Percentiles rank a stretch among this genome's conserved stretches.
phyloP scores from a whole-genome alignment of 164 flowering plant genomes.

The Chloranthus sessilifolius region DNA sequence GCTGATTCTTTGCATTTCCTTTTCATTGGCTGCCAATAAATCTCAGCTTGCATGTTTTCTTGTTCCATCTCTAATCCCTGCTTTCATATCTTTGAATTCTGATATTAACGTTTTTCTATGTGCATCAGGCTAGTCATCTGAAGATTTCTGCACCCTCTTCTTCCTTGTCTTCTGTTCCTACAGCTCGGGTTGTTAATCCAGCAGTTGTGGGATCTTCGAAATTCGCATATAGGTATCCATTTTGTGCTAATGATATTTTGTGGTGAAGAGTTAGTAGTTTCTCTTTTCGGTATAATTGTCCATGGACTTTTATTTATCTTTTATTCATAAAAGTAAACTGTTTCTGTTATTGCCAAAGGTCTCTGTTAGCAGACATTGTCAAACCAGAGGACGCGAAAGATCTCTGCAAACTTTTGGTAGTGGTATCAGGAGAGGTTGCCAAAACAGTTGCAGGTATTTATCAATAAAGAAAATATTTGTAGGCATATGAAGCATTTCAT shows the following conservation, averaged over 20 bases:
- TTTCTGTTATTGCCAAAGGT: slow-evolving; percentile 33
- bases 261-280: not conserved
- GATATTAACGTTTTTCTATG: slow-evolving; percentile 10
- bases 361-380: slow-evolving; percentile 81
- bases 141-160: slow-evolving; percentile 48
- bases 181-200: slow-evolving; percentile 33
- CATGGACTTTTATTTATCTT: too few relatives aligned
- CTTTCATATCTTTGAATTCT: too few relatives aligned
- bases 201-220: slow-evolving; percentile 59
- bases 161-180: slow-evolving; percentile 41
- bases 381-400: slow-evolving; percentile 77
- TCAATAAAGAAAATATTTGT: not conserved
- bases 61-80: too few relatives aligned
- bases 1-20: too few relatives aligned
- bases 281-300: too few relatives aligned
- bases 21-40: too few relatives aligned
- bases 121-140: slow-evolving; percentile 44
- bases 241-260: not conserved
- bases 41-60: too few relatives aligned
- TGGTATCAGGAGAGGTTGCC: slow-evolving; percentile 58
- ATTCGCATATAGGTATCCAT: slow-evolving; percentile 68
- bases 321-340: not conserved
- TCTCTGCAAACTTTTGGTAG: slow-evolving; percentile 82
- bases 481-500: too few relatives aligned
- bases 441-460: slow-evolving; percentile 59